Evolutionary conservation across 371 early-diverging fungal genomes (phyloP).

Genomic region (Blastocladiella emersonii): DNA sequence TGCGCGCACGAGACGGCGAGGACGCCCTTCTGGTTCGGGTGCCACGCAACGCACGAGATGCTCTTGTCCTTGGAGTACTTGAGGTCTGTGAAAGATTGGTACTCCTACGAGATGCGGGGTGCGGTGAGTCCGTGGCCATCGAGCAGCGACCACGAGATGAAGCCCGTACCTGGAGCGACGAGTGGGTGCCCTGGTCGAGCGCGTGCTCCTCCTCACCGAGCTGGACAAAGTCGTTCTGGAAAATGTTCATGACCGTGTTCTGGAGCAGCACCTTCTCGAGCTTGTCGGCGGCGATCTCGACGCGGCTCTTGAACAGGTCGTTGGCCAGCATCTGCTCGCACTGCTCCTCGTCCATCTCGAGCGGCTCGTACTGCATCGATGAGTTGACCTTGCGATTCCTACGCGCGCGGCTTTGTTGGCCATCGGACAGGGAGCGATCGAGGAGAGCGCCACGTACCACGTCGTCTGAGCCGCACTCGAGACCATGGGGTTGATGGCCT

Average conservation of each 20-base stretch:
- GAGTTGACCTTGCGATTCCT: conserved; percentile 30
- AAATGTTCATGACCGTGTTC: conserved; percentile 32
- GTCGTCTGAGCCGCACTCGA: conserved; percentile 20
- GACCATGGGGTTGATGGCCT: conserved; percentile 14
- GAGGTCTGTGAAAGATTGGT: conserved; percentile 43
- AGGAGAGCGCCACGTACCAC: conserved; percentile 16
- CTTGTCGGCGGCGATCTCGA: conserved; percentile 16
- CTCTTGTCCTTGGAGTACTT: conserved; percentile 34
- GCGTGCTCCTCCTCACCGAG: conserved; percentile 37
- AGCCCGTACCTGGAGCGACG: conserved; percentile 14
- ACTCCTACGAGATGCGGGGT: conserved; percentile 14
- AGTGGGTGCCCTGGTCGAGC: conserved; percentile 32
- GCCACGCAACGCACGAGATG: conserved; percentile 39
- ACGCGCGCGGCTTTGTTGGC: too few species aligned
- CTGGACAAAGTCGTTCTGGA: conserved; percentile 26
- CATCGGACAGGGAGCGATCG: too few species aligned
- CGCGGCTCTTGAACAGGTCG: conserved; percentile 21
- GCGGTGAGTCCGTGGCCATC: not conserved
- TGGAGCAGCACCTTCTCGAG: conserved; percentile 34
- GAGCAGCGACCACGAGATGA: not conserved
- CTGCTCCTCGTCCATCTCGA: conserved; percentile 11
- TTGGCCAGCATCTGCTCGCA: conserved; percentile 14
- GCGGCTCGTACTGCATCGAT: conserved; percentile 32
- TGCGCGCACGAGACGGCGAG: conserved; percentile 34
- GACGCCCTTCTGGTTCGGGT: conserved; percentile 31